phyloP scores from a whole-genome alignment of 495 filamentous ascomycete species.

The Penicillium mononematosum region DNA sequence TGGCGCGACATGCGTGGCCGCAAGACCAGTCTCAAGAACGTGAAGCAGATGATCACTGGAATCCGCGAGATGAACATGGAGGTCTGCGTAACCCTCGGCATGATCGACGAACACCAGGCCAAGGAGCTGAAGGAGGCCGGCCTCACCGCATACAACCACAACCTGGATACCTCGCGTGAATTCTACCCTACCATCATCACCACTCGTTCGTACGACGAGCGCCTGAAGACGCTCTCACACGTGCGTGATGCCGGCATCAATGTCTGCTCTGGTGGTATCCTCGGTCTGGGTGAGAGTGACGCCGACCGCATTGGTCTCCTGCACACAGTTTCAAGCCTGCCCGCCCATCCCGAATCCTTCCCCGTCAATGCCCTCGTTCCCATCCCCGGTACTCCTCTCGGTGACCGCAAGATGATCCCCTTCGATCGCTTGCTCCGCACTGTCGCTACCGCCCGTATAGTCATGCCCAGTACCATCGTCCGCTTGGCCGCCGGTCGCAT shows the following conservation, averaged over 20 bases:
- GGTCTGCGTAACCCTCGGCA: conserved; percentile 81
- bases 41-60: conserved; percentile 77
- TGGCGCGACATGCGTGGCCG: conserved; percentile 91
- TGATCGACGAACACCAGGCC: conserved; percentile 78
- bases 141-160: conserved; percentile 87
- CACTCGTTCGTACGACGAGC: conserved; percentile 79
- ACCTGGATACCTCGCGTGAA: conserved; percentile 82
- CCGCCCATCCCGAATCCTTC: conserved; percentile 77
- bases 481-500: conserved; percentile 77
- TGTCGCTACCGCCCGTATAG: conserved; percentile 72
- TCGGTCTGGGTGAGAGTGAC: conserved; percentile 73
- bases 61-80: conserved; percentile 81
- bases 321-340: conserved; percentile 72
- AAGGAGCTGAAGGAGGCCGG: conserved; percentile 77
- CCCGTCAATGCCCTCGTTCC: conserved; percentile 84
- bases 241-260: conserved; percentile 81
- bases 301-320: conserved; percentile 76
- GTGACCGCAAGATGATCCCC: conserved; percentile 63
- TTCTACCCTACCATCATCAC: conserved; percentile 80
- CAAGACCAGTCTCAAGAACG: conserved; percentile 71
- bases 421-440: conserved; percentile 73
- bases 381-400: conserved; percentile 80
- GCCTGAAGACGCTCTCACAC: conserved; percentile 67
- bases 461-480: conserved; percentile 79
- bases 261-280: conserved; percentile 80